These are phyloP conservation scores for Penicillium sp. DNA, from an alignment of 2,329 filamentous ascomycete species.

Conservation along the genomic window DNA sequence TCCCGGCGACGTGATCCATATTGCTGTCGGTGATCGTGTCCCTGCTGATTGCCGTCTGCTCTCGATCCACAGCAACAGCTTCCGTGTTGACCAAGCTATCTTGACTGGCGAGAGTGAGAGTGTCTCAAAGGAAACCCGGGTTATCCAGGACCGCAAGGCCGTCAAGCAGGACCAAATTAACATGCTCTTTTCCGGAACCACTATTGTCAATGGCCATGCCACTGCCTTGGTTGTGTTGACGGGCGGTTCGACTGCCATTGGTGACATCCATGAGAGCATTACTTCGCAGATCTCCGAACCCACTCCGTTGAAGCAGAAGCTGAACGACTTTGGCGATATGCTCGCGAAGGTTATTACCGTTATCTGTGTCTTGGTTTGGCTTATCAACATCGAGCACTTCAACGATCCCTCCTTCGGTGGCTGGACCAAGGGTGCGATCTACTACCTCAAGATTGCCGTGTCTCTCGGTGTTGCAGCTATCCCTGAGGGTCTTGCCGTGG, in stretches of 20 bases:
- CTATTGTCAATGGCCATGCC: conserved; percentile 89
- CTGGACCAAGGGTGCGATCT: conserved; percentile 96
- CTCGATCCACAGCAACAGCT: conserved; percentile 92
- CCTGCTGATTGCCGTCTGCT: conserved; percentile 91
- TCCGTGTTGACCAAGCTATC: conserved; percentile 93
- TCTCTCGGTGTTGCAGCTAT: conserved; percentile 97
- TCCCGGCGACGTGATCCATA: conserved; percentile 83
- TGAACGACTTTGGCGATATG: conserved; percentile 95
- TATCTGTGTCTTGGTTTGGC: conserved; percentile 93
- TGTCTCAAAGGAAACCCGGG: conserved; percentile 72
- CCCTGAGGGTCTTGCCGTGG: conserved; percentile 92
- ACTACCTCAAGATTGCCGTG: conserved; percentile 98
- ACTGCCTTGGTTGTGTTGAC: conserved; percentile 87
- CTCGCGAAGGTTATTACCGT: conserved; percentile 97
- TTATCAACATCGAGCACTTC: conserved; percentile 98
- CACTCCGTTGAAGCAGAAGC: conserved; percentile 94
- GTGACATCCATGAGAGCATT: conserved; percentile 98
- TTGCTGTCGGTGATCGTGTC: conserved; percentile 86
- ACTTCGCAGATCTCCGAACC: conserved; percentile 96
- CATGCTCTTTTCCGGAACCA: conserved; percentile 97
- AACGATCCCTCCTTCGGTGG: conserved; percentile 87
- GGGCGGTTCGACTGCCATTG: conserved; percentile 86
- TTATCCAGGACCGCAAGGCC: conserved; percentile 71
- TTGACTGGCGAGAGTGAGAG: conserved; percentile 97
- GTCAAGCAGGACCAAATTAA: conserved; percentile 98